These are phyloP conservation scores for Misopates orontium DNA, from an alignment of 257 asterid genomes.

Conservation along the genomic window DNA sequence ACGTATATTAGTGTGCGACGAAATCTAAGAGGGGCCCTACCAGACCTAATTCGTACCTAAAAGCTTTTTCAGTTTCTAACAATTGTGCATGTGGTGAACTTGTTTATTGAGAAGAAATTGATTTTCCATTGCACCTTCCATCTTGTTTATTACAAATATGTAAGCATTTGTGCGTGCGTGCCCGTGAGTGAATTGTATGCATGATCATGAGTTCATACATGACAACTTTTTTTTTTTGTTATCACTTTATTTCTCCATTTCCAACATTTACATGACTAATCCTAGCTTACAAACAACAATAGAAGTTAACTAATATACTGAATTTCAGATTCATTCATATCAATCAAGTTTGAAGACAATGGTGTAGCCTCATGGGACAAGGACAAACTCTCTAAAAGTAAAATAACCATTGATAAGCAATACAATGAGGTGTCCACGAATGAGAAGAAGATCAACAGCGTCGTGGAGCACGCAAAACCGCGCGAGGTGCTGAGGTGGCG, in stretches of 20 bases:
- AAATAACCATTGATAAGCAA: slow-evolving; percentile 22
- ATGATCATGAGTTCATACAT: slow-evolving; percentile 9
- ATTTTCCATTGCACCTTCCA: too few species aligned
- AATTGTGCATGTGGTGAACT: not conserved
- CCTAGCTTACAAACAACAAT: not conserved
- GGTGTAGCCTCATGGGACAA: slow-evolving; percentile 63
- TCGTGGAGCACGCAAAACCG: slow-evolving; percentile 61
- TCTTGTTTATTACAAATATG: too few species aligned
- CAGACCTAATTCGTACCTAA: slow-evolving; percentile 10
- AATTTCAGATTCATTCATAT: slow-evolving; percentile 79
- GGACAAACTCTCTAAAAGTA: slow-evolving; percentile 31
- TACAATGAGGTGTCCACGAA: slow-evolving; percentile 24
- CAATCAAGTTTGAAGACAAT: slow-evolving; percentile 82
- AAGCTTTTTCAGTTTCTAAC: not conserved
- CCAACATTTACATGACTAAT: slow-evolving; percentile 1
- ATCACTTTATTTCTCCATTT: not conserved
- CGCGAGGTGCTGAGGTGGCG: slow-evolving; percentile 65
- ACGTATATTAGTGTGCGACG: slow-evolving; percentile 20
- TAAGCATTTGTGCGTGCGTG: not conserved
- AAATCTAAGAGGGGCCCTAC: slow-evolving; percentile 14
- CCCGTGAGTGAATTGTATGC: not conserved
- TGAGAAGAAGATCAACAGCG: slow-evolving; percentile 33
- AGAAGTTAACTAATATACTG: not conserved
- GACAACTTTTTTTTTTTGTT: not conserved
- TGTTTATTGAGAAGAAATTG: too few species aligned